Percentiles rank a stretch among this genome's conserved stretches.
Evolutionary conservation across 1,284 basidiomycete genomes (phyloP).

Genomic region (Cryptococcus jaspeensis): DNA sequence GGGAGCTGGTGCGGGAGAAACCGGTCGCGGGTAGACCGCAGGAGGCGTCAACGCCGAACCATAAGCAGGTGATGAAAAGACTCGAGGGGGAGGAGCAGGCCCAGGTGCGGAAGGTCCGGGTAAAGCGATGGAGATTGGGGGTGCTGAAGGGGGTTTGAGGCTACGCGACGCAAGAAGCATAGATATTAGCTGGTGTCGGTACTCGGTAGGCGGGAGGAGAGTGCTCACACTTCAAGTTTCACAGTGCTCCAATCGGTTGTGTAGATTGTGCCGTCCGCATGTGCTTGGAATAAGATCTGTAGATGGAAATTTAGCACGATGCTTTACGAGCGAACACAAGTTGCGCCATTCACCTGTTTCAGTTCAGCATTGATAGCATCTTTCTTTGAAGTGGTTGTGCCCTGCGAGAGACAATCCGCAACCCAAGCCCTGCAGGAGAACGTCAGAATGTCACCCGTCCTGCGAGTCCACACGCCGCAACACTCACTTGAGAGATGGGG

Average conservation of each 20-base stretch:
- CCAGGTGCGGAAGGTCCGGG: conserved; percentile 10
- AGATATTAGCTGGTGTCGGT: background rate
- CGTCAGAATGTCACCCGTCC: too few species aligned
- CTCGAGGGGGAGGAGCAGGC: conserved; percentile 11
- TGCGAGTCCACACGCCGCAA: background rate
- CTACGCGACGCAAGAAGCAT: conserved; percentile 39
- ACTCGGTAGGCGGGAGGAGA: background rate
- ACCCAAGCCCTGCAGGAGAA: conserved; percentile 43
- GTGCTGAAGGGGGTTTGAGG: too few species aligned
- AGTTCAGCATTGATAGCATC: conserved; percentile 48
- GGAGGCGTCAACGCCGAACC: background rate
- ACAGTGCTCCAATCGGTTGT: conserved; percentile 50
- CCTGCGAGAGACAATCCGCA: conserved; percentile 44
- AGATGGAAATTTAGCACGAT: background rate
- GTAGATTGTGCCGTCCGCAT: conserved; percentile 43
- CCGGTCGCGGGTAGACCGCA: conserved; percentile 1
- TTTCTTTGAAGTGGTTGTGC: conserved; percentile 45
- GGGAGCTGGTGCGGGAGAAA: background rate
- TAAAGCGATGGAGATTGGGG: too few species aligned
- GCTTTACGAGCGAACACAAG: background rate
- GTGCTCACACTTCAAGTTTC: conserved; percentile 44
- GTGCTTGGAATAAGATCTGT: conserved; percentile 49
- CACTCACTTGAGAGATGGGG: conserved; percentile 42
- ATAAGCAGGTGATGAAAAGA: conserved; percentile 6
- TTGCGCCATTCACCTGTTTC: conserved; percentile 37